Conservation (phyloP, 2,329 filamentous ascomycete genomes). For the Diaporthe longicolla region DNA sequence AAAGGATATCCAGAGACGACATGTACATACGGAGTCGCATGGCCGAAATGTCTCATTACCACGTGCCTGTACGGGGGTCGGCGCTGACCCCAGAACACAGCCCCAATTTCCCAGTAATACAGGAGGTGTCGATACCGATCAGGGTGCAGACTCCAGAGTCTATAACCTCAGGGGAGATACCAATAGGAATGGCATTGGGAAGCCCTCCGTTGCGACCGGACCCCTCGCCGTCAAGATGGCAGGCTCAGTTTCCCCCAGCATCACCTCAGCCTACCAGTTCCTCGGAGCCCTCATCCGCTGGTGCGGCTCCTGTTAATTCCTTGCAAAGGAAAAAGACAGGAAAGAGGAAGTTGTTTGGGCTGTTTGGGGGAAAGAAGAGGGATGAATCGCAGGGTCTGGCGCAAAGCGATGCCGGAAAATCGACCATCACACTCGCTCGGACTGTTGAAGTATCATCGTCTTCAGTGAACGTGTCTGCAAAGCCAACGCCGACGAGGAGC, state of each 20-base stretch:
- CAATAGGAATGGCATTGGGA: conserved; percentile 82
- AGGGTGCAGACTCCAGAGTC: conserved; percentile 61
- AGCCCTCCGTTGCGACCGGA: conserved; percentile 69
- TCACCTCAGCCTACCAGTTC: conserved; percentile 39
- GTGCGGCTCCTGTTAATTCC: conserved; percentile 18
- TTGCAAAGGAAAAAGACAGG: conserved; percentile 64
- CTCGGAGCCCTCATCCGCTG: conserved; percentile 37
- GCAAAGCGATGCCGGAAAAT: conserved; percentile 44
- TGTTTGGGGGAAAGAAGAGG: conserved; percentile 61
- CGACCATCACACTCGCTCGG: conserved; percentile 42
- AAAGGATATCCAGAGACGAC: conserved; percentile 61
- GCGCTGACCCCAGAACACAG: conserved; percentile 60
- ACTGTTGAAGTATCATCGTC: conserved; percentile 24
- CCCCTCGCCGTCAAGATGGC: conserved; percentile 48
- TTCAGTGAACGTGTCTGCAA: conserved; percentile 34
- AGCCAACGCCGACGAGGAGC: conserved; percentile 51
- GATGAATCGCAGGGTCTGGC: conserved; percentile 47
- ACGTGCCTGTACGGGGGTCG: conserved; percentile 58
- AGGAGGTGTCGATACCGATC: conserved; percentile 51
- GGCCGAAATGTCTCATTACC: conserved; percentile 53
- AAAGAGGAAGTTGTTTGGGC: conserved; percentile 72
- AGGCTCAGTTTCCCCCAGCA: conserved; percentile 45
- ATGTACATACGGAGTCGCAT: conserved; percentile 52
- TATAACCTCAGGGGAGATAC: conserved; percentile 59
- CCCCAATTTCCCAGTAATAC: conserved; percentile 52